Percentiles rank a stretch among this genome's conserved stretches.
These are phyloP conservation scores for Fusarium hostae DNA, from an alignment of 2,329 filamentous ascomycete genomes.

Conservation along the genomic window DNA sequence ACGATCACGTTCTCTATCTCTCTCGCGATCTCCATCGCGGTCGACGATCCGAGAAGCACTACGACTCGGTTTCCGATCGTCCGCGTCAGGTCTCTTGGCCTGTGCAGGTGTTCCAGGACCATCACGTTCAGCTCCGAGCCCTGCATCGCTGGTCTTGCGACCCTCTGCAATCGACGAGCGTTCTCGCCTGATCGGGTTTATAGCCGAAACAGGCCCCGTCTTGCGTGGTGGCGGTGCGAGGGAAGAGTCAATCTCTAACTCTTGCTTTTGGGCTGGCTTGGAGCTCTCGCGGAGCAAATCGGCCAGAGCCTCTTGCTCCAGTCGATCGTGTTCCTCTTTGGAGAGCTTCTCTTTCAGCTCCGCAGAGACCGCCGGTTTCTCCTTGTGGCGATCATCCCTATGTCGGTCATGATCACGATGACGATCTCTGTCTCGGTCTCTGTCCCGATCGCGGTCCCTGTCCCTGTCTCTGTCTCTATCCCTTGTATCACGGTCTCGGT, in stretches of 20 bases:
- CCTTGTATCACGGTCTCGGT: slow-evolving; percentile 35
- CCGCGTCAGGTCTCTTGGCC: slow-evolving; percentile 38
- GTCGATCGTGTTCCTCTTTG: slow-evolving; percentile 66
- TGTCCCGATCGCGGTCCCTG: slow-evolving; percentile 45
- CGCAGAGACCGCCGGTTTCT: slow-evolving; percentile 55
- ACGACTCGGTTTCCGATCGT: slow-evolving; percentile 49
- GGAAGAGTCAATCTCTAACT: slow-evolving; percentile 66
- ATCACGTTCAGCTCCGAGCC: slow-evolving; percentile 51
- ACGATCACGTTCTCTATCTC: slow-evolving; percentile 46
- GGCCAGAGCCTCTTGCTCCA: slow-evolving; percentile 68
- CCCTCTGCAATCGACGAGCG: slow-evolving; percentile 56
- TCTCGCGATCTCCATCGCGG: slow-evolving; percentile 41
- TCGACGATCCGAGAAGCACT: slow-evolving; percentile 48
- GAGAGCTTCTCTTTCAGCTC: slow-evolving; percentile 65
- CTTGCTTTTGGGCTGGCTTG: slow-evolving; percentile 59
- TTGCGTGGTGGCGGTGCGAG: slow-evolving; percentile 66
- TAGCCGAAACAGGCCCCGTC: slow-evolving; percentile 65
- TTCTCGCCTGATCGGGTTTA: slow-evolving; percentile 64
- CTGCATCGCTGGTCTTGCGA: slow-evolving; percentile 52
- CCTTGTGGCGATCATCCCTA: slow-evolving; percentile 47
- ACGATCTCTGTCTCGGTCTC: slow-evolving; percentile 45
- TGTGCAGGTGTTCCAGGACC: slow-evolving; percentile 47
- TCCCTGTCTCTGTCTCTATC: slow-evolving; percentile 45
- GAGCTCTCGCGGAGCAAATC: slow-evolving; percentile 70
- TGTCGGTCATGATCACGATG: slow-evolving; percentile 45